Conservation (phyloP, 257 asterid genomes). For the Scutellaria barbata region DNA sequence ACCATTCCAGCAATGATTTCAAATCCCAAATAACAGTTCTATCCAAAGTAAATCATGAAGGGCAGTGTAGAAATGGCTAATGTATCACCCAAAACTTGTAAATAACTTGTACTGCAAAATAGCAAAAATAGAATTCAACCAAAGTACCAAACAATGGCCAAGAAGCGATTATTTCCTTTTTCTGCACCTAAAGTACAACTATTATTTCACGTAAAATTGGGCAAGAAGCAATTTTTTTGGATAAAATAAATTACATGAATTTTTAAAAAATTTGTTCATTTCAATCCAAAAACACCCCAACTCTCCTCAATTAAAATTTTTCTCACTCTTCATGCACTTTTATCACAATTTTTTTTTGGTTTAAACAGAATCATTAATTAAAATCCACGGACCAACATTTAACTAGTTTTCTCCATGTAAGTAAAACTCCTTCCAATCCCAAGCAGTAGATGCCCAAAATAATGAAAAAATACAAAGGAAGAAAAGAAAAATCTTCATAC, state of each 20-base stretch:
- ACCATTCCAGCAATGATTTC: not conserved
- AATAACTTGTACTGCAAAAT: not conserved
- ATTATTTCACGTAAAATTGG: not conserved
- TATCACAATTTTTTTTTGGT: not conserved
- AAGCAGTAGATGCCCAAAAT: not conserved
- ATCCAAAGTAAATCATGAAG: not conserved
- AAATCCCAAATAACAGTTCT: not conserved
- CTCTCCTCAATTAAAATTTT: not conserved
- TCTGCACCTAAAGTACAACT: not conserved
- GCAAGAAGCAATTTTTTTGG: conserved; percentile 13
- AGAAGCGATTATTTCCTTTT: conserved; percentile 7
- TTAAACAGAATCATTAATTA: not conserved
- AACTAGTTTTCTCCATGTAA: not conserved
- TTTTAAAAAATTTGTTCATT: not conserved
- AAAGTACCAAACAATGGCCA: conserved; percentile 8
- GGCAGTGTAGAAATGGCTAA: not conserved
- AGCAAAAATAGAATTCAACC: too few relatives aligned
- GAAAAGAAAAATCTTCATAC: conserved; percentile 43
- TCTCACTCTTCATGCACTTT: not conserved
- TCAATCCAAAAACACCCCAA: conserved; percentile 9
- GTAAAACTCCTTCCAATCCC: not conserved
- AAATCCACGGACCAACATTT: not conserved
- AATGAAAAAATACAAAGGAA: not conserved
- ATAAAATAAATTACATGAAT: not conserved
- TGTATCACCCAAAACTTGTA: not conserved